These are phyloP conservation scores for Candida argentea DNA, from an alignment of 805 yeast species.

Conservation along the genomic window DNA sequence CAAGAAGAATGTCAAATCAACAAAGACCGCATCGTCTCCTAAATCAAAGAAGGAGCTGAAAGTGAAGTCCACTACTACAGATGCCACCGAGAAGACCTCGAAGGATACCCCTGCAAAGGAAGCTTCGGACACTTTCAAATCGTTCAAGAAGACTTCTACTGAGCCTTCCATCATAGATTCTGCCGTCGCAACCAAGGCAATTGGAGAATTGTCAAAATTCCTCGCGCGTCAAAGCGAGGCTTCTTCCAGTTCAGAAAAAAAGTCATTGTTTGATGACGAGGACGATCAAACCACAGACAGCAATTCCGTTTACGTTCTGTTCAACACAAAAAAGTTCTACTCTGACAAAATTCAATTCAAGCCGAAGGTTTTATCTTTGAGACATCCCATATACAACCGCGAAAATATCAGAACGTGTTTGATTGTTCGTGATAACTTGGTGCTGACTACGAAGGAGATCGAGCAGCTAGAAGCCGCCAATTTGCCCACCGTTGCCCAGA, in stretches of 20 bases:
- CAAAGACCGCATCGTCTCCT: constrained; percentile 13
- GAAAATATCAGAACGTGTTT: constrained; percentile 44
- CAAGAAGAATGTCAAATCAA: constrained; percentile 9
- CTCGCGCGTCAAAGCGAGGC: constrained; percentile 20
- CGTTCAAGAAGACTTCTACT: constrained; percentile 1
- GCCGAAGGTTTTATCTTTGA: constrained; percentile 38
- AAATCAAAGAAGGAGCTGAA: constrained; percentile 4
- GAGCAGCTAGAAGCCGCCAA: constrained; percentile 36
- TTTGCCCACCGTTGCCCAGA: constrained; percentile 38
- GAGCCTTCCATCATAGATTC: constrained; percentile 4
- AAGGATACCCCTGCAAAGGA: constrained; percentile 2
- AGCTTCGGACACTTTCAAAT: constrained; percentile 1
- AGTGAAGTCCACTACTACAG: constrained; percentile 2
- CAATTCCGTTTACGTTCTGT: constrained; percentile 46
- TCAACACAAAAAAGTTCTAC: constrained; percentile 57
- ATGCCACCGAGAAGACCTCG: constrained; percentile 1
- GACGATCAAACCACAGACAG: constrained; percentile 42
- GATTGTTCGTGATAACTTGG: constrained; percentile 53
- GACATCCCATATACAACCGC: constrained; percentile 34
- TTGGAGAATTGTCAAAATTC: constrained; percentile 58
- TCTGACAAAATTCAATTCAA: constrained; percentile 50
- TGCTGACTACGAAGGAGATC: constrained; percentile 34
- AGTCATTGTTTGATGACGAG: constrained; percentile 42
- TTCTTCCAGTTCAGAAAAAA: constrained; percentile 10
- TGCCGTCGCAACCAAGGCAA: constrained; percentile 32